phyloP scores from a whole-genome alignment of 2,329 filamentous ascomycete species.

The Hypoxylon sp. region DNA sequence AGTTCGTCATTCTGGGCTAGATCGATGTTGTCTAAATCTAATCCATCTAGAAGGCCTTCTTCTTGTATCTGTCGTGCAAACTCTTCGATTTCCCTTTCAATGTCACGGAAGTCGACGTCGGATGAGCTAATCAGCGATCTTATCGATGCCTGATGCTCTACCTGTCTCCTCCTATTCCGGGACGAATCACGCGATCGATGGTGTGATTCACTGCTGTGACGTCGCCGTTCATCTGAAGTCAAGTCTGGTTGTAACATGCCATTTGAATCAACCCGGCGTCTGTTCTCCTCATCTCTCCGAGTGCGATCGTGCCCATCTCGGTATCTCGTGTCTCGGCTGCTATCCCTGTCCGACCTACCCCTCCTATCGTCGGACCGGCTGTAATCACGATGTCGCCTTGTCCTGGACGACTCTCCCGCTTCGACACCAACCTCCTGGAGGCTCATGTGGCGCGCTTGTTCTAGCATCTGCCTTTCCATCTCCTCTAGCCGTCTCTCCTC shows the following conservation, averaged over 20 bases:
- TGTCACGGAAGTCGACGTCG: conserved; percentile 81
- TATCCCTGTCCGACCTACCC: conserved; percentile 55
- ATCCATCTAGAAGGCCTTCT: conserved; percentile 87
- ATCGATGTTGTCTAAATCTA: conserved; percentile 90
- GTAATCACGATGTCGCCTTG: conserved; percentile 50
- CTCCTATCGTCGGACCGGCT: conserved; percentile 52
- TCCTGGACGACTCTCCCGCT: conserved; percentile 49
- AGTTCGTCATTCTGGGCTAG: conserved; percentile 89
- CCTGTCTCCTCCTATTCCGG: conserved; percentile 65
- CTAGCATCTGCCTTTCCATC: conserved; percentile 78
- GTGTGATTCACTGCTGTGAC: conserved; percentile 62
- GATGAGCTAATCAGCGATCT: conserved; percentile 86
- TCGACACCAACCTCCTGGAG: conserved; percentile 75
- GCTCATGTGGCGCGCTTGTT: conserved; percentile 81
- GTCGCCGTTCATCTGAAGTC: conserved; percentile 56
- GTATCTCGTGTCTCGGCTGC: conserved; percentile 50
- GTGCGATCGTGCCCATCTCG: conserved; percentile 48
- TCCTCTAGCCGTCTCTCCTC: conserved; percentile 71
- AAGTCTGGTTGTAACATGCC: conserved; percentile 59
- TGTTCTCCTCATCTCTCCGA: conserved; percentile 53
- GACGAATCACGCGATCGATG: conserved; percentile 59
- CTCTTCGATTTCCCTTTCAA: conserved; percentile 90
- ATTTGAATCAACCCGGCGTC: conserved; percentile 53
- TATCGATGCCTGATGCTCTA: conserved; percentile 92
- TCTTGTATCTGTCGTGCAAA: conserved; percentile 91